A percentile compares a stretch with the other conserved stretches of the same genome.
These are phyloP conservation scores for Aspergillus asperescens DNA, from an alignment of 495 filamentous ascomycete species.

Conservation along the genomic window DNA sequence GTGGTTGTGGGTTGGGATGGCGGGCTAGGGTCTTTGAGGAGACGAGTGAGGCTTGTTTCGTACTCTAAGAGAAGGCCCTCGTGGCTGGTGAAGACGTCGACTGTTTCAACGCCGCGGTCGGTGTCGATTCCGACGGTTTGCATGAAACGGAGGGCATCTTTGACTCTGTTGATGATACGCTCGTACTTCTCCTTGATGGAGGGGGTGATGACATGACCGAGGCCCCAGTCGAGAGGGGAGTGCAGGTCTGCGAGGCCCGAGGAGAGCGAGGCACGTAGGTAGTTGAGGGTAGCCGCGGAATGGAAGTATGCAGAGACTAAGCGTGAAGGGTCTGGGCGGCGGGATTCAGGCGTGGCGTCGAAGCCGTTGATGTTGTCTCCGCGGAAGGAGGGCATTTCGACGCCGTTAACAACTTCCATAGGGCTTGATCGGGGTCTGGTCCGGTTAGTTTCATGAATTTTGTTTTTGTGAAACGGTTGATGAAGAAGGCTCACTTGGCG, in stretches of 20 bases:
- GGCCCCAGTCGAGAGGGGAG: constrained; percentile 87
- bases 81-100: constrained; percentile 92
- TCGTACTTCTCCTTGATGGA: constrained; percentile 79
- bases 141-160: constrained; percentile 93
- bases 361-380: constrained; percentile 96
- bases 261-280: constrained; percentile 73
- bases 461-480: too few species aligned
- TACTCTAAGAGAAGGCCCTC: constrained; percentile 94
- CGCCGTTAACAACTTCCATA: constrained; percentile 74
- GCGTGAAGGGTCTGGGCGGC: constrained; percentile 73
- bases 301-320: constrained; percentile 93
- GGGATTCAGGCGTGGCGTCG: constrained; percentile 51
- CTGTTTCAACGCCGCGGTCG: constrained; percentile 76
- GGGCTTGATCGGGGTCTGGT: constrained; percentile 73
- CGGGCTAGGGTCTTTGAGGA: constrained; percentile 57
- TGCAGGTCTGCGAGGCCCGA: constrained; percentile 92
- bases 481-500: constrained; percentile 54
- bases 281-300: constrained; percentile 89
- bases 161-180: constrained; percentile 74
- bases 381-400: constrained; percentile 80
- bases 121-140: constrained; percentile 88
- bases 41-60: constrained; percentile 77
- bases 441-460: constrained; percentile 15
- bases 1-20: not conserved
- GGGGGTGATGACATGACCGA: constrained; percentile 86